Percentiles rank a stretch among this genome's conserved stretches.
Conservation (phyloP, 2,329 filamentous ascomycete genomes). For the Kalmusia sp. region DNA sequence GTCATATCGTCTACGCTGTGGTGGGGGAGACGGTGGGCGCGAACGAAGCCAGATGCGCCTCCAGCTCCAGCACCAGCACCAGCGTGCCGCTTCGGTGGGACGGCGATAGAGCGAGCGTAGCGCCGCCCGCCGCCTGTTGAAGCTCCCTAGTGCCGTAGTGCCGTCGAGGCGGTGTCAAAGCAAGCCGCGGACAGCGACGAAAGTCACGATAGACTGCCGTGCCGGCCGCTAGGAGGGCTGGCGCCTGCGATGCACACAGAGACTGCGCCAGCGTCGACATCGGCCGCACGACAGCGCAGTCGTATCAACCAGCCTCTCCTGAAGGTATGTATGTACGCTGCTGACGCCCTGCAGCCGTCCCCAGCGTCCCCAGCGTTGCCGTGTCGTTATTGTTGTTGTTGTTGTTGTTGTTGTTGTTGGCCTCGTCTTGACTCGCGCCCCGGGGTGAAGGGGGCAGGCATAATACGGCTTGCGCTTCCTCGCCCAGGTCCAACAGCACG, state of each 20-base stretch:
- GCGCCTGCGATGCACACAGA: too few species aligned
- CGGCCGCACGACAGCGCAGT: too few species aligned
- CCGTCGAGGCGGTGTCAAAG: slow-evolving; percentile 12
- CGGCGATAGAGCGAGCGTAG: slow-evolving; percentile 22
- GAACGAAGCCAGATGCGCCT: not conserved
- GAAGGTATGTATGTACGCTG: too few species aligned
- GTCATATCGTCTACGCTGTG: slow-evolving; percentile 30
- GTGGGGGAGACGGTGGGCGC: slow-evolving; percentile 4
- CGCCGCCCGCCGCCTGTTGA: slow-evolving; percentile 24
- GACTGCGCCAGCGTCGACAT: too few species aligned
- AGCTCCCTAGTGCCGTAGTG: slow-evolving; percentile 32
- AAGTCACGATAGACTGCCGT: slow-evolving; percentile 21
- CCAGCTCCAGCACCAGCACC: too few species aligned
- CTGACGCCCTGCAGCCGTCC: too few species aligned
- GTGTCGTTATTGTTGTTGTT: too few species aligned
- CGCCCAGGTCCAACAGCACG: not conserved
- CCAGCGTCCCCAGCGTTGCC: too few species aligned
- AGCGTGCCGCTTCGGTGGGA: slow-evolving; percentile 17
- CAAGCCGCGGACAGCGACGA: slow-evolving; percentile 1
- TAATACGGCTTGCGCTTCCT: too few species aligned
- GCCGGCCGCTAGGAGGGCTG: slow-evolving; percentile 15
- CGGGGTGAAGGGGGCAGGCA: too few species aligned
- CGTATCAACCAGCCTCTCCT: too few species aligned
- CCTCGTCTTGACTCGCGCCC: not conserved
- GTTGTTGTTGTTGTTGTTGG: too few species aligned